Evolutionary conservation across 306 rosid genomes (phyloP).

Genomic region (Citrullus mucosospermus): DNA sequence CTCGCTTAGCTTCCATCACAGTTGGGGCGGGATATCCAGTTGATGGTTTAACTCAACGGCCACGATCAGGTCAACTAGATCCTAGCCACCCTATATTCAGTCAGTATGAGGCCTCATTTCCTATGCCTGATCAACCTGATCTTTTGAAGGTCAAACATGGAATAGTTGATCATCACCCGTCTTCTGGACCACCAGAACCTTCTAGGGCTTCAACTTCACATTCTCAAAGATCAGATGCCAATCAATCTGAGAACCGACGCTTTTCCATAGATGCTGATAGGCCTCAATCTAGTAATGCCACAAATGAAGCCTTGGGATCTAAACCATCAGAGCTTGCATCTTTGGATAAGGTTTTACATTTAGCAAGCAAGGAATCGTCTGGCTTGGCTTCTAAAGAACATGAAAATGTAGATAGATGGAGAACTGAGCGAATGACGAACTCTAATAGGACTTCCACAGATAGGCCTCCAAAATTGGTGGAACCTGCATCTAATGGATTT

Average conservation of each 20-base stretch:
- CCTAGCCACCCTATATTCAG: constrained; percentile 38
- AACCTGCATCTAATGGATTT: constrained; percentile 58
- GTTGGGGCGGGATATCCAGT: constrained; percentile 61
- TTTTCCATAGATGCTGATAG: constrained; percentile 47
- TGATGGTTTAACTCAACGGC: constrained; percentile 64
- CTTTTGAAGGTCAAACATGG: constrained; percentile 54
- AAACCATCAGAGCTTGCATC: constrained; percentile 30
- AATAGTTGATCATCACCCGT: constrained; percentile 44
- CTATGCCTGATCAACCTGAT: constrained; percentile 57
- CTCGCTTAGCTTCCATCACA: constrained; percentile 74
- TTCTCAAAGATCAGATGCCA: constrained; percentile 63
- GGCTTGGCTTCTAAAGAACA: constrained; percentile 33
- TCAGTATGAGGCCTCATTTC: constrained; percentile 46
- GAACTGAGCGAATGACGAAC: constrained; percentile 39
- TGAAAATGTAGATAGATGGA: constrained; percentile 56
- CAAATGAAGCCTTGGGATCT: constrained; percentile 30
- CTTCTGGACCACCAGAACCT: constrained; percentile 39
- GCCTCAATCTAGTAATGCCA: constrained; percentile 49
- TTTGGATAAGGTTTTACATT: constrained; percentile 34
- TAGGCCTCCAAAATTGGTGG: constrained; percentile 50
- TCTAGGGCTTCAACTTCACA: constrained; percentile 71
- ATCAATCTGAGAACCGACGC: constrained; percentile 31
- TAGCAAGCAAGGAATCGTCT: constrained; percentile 45
- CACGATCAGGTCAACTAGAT: constrained; percentile 79
- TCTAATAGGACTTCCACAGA: constrained; percentile 66